Conservation (phyloP, 164 flowering plant species). For the Santalum album region DNA sequence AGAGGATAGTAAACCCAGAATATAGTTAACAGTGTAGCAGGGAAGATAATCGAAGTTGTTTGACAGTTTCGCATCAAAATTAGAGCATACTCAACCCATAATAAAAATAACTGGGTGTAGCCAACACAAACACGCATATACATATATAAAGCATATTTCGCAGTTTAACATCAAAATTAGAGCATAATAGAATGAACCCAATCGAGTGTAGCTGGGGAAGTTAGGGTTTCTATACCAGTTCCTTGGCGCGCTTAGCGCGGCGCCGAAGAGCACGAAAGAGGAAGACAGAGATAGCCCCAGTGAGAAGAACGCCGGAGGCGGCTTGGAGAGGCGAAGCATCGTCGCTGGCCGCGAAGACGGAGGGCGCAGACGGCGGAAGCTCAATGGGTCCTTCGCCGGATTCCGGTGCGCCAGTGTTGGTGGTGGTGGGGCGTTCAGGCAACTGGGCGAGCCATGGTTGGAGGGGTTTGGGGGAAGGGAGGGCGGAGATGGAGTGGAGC, state of each 20-base stretch:
- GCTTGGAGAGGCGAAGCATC: constrained; percentile 70
- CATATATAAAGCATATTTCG: no score
- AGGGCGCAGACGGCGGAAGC: constrained; percentile 41
- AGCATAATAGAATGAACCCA: background rate
- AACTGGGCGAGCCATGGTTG: constrained; percentile 26
- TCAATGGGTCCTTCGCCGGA: constrained; percentile 52
- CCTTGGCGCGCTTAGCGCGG: constrained; percentile 79
- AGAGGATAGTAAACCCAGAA: no score
- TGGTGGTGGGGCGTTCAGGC: constrained; percentile 15
- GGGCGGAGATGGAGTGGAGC: constrained; percentile 14
- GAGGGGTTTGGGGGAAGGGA: constrained; percentile 14
- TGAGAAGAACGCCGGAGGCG: constrained; percentile 86
- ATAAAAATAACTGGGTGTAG: no score
- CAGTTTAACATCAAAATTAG: constrained; percentile 5
- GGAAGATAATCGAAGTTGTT: no score
- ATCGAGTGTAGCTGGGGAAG: background rate
- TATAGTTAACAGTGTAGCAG: no score
- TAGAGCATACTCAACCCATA: no score
- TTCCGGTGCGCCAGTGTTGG: constrained; percentile 3
- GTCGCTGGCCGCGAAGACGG: constrained; percentile 47
- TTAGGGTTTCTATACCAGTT: constrained; percentile 48
- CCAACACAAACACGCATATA: no score
- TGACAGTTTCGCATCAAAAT: no score
- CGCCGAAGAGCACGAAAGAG: constrained; percentile 89
- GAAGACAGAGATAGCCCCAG: constrained; percentile 80